Conservation (phyloP, 148 eudicot species). For the Talinum fruticosum region DNA sequence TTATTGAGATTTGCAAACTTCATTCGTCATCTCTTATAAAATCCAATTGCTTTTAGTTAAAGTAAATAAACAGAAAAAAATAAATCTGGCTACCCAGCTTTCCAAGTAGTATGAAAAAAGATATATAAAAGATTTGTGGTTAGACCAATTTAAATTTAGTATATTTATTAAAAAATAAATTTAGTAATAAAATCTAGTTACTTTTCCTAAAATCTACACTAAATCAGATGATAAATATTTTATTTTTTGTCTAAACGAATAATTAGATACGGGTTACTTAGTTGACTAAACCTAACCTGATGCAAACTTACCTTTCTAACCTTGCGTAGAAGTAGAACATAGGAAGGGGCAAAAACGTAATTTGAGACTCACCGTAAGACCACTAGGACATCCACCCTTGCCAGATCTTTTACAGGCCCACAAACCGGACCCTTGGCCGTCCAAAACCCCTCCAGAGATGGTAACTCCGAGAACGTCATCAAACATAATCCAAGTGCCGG, state of each 20-base stretch:
- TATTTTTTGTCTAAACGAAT: too few species aligned
- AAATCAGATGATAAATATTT: too few species aligned
- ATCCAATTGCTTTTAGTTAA: neutral
- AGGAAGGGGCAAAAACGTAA: neutral
- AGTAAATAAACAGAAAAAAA: too few species aligned
- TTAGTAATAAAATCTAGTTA: too few species aligned
- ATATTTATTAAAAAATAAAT: too few species aligned
- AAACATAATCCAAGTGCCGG: slow-evolving; percentile 19
- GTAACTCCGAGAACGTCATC: slow-evolving; percentile 34
- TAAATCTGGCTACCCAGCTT: neutral
- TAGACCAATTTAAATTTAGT: neutral
- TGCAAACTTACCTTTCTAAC: neutral
- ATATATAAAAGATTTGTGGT: too few species aligned
- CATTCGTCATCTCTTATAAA: neutral
- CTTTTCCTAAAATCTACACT: too few species aligned
- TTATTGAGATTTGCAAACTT: neutral
- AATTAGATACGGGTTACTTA: too few species aligned
- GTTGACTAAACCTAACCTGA: neutral
- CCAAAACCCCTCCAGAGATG: slow-evolving; percentile 42
- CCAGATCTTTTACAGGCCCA: slow-evolving; percentile 43
- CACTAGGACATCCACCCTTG: slow-evolving; percentile 34
- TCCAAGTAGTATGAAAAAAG: too few species aligned
- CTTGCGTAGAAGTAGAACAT: neutral
- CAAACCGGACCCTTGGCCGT: slow-evolving; percentile 40
- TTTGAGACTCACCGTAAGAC: slow-evolving; percentile 32